Conservation (phyloP, 164 flowering plant genomes). For the Vitis amurensis region DNA sequence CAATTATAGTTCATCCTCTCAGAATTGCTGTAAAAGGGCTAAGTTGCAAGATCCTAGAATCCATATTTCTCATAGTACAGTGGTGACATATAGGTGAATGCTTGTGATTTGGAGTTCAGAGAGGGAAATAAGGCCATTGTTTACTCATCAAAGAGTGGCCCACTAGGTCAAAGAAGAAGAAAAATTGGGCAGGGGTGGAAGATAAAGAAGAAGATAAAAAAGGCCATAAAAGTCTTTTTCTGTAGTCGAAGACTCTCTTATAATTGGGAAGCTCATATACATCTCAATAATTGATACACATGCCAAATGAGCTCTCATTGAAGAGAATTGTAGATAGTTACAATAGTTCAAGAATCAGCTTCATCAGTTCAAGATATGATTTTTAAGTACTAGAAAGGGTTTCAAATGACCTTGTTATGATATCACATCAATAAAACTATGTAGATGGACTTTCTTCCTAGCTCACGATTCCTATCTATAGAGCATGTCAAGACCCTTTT, state of each 20-base stretch:
- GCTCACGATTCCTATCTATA: constrained; percentile 96
- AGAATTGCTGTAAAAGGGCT: too few relatives aligned
- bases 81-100: constrained; percentile 82
- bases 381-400: constrained; percentile 97
- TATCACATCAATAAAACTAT: constrained; percentile 75
- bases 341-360: constrained; percentile 80
- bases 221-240: too few relatives aligned
- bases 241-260: too few relatives aligned
- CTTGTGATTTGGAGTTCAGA: constrained; percentile 67
- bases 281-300: too few relatives aligned
- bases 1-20: too few relatives aligned
- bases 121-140: constrained; percentile 67
- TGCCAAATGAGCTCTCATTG: constrained; percentile 74
- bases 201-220: too few relatives aligned
- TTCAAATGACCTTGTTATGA: constrained; percentile 92
- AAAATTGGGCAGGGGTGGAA: constrained; percentile 48
- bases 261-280: too few relatives aligned
- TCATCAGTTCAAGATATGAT: constrained; percentile 85
- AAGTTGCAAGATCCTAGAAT: constrained; percentile 64
- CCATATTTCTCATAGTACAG: constrained; percentile 90
- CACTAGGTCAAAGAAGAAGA: constrained; percentile 69
- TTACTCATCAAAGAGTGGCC: constrained; percentile 77
- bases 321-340: constrained; percentile 80
- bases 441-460: constrained; percentile 93
- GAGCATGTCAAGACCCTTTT: constrained; percentile 90